Evolutionary conservation across 306 rosid genomes (phyloP).

Genomic region (Bauhinia variegata): DNA sequence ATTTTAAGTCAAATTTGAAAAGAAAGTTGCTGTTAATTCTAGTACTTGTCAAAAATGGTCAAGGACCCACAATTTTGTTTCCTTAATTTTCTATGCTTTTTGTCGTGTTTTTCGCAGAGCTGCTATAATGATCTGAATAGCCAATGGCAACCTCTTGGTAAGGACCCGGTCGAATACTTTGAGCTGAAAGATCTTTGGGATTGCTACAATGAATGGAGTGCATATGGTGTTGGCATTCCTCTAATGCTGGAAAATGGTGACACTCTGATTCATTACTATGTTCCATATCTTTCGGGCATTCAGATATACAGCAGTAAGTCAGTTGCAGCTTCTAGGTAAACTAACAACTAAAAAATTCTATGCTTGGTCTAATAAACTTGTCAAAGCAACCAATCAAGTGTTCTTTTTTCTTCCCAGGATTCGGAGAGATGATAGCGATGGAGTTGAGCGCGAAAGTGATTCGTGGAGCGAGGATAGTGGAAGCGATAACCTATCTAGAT

Average conservation of each 20-base stretch:
- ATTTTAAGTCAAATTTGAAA: too few relatives aligned
- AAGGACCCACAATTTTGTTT: constrained; percentile 1
- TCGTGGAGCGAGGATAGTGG: constrained; percentile 79
- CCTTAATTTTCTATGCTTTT: constrained; percentile 18
- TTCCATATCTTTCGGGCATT: constrained; percentile 77
- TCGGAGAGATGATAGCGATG: constrained; percentile 48
- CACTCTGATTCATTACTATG: constrained; percentile 56
- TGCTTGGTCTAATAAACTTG: neutral
- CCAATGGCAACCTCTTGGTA: constrained; percentile 59
- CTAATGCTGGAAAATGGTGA: constrained; percentile 53
- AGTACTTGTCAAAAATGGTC: constrained; percentile 12
- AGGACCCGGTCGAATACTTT: constrained; percentile 58
- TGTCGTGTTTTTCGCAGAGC: constrained; percentile 45
- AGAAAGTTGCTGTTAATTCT: constrained; percentile 5
- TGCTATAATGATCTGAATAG: constrained; percentile 55
- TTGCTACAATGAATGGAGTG: constrained; percentile 82
- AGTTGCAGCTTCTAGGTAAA: constrained; percentile 52
- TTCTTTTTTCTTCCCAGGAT: constrained; percentile 33
- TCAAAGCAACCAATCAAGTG: constrained; percentile 2
- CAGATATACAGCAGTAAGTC: constrained; percentile 66
- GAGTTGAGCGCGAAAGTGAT: constrained; percentile 66
- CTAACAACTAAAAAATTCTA: neutral
- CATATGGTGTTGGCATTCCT: constrained; percentile 64
- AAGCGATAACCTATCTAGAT: constrained; percentile 64
- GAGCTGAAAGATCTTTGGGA: constrained; percentile 66